phyloP scores from a whole-genome alignment of 1,284 basidiomycete genomes.

The Ceratobasidium sp. region DNA sequence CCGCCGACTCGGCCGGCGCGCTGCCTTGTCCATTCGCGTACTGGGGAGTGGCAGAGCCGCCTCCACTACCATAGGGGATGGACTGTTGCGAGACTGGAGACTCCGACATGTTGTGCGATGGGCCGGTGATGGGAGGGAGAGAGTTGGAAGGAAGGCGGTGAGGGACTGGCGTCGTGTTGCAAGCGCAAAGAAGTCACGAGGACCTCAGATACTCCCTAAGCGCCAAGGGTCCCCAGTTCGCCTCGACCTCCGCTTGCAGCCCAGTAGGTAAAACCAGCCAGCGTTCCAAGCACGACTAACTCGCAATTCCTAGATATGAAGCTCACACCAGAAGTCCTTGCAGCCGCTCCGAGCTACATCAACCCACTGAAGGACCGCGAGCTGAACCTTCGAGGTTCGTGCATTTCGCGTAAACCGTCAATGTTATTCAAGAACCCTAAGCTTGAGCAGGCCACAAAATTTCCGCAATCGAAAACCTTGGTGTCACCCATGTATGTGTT shows the following conservation, averaged over 20 bases:
- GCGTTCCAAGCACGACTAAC: background rate
- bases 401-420: constrained; percentile 28
- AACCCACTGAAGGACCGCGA: constrained; percentile 94
- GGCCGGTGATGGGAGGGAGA: constrained; percentile 21
- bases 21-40: constrained; percentile 16
- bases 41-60: constrained; percentile 24
- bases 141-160: constrained; percentile 7
- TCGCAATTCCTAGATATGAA: constrained; percentile 63
- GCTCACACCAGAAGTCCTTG: constrained; percentile 90
- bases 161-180: constrained; percentile 38
- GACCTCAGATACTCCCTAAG: constrained; percentile 20
- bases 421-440: constrained; percentile 42
- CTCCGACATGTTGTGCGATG: constrained; percentile 32
- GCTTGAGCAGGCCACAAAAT: constrained; percentile 85
- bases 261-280: constrained; percentile 14
- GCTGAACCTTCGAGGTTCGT: constrained; percentile 89
- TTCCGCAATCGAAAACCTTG: constrained; percentile 98
- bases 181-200: constrained; percentile 38
- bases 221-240: constrained; percentile 35
- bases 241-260: background rate
- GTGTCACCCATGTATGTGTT: constrained; percentile 84
- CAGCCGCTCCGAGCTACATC: constrained; percentile 75
- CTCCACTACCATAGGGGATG: constrained; percentile 39
- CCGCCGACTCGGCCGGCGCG: constrained; percentile 55
- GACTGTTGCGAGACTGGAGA: constrained; percentile 42